Conservation (phyloP, 169 alveolate genomes). For the Plasmodium sp. region DNA sequence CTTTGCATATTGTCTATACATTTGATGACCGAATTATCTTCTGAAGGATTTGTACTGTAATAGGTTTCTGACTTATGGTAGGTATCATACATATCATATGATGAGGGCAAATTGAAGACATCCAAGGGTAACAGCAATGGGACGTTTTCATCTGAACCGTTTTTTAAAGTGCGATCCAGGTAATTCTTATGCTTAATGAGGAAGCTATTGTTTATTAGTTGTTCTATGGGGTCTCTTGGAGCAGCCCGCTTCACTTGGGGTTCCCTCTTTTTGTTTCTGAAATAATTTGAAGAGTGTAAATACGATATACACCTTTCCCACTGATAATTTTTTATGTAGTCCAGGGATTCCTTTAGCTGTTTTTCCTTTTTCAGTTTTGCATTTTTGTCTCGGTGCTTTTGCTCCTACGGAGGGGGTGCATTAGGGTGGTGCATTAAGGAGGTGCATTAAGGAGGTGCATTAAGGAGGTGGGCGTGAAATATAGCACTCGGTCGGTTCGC, state of each 20-base stretch:
- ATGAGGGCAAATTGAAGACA: slow-evolving; percentile 57
- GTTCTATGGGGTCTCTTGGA: neutral
- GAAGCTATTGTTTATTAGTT: slow-evolving; percentile 10
- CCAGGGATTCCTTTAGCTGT: slow-evolving; percentile 29
- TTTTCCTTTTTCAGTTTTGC: slow-evolving; percentile 49
- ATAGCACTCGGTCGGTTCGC: neutral
- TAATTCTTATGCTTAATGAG: slow-evolving; percentile 1
- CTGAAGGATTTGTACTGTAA: slow-evolving; percentile 38
- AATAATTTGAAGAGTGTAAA: slow-evolving; percentile 13
- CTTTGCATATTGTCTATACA: slow-evolving; percentile 26
- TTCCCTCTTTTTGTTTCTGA: slow-evolving; percentile 6
- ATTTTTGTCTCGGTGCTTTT: slow-evolving; percentile 58
- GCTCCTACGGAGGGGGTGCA: slow-evolving; percentile 12
- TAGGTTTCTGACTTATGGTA: slow-evolving; percentile 38
- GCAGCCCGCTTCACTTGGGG: slow-evolving; percentile 1
- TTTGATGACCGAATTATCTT: slow-evolving; percentile 32
- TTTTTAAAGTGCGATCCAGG: neutral
- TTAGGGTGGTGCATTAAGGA: neutral
- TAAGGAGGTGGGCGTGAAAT: neutral
- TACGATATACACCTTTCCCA: slow-evolving; percentile 66
- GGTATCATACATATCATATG: slow-evolving; percentile 56
- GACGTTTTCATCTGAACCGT: neutral
- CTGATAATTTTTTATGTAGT: slow-evolving; percentile 39
- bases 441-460: neutral
- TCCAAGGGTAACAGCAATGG: slow-evolving; percentile 38